Conservation (phyloP, 164 flowering plant species). For the Nymphaea thermarum region DNA sequence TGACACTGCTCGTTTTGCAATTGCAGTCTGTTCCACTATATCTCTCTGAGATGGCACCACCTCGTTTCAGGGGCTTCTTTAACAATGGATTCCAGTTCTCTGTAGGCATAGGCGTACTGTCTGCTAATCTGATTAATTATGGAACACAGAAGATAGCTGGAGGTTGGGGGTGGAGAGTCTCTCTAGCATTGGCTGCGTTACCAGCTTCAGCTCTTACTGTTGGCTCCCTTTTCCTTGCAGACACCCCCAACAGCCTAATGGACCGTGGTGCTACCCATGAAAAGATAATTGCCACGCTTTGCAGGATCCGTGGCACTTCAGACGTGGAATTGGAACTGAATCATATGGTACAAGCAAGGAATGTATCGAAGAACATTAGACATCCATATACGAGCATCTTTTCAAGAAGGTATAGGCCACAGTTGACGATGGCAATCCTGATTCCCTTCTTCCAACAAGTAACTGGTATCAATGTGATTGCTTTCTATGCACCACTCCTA, state of each 20-base stretch:
- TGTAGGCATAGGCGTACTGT: constrained; percentile 29
- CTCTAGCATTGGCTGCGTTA: constrained; percentile 18
- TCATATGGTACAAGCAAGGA: constrained; percentile 20
- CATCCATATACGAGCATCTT: constrained; percentile 9
- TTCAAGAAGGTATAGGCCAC: constrained; percentile 13
- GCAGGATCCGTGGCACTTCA: constrained; percentile 35
- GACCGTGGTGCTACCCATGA: constrained; percentile 8
- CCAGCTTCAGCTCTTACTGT: constrained; percentile 17
- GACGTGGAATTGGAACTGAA: constrained; percentile 45
- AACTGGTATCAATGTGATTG: constrained; percentile 21
- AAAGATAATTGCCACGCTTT: constrained; percentile 11
- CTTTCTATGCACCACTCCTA: constrained; percentile 18
- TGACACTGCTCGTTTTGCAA: background rate
- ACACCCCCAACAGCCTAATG: constrained; percentile 23
- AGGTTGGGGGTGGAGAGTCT: constrained; percentile 23
- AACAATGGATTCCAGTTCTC: constrained; percentile 51
- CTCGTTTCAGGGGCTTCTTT: constrained; percentile 34
- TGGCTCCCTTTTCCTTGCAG: constrained; percentile 20
- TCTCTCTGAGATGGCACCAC: constrained; percentile 67
- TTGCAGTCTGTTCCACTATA: constrained; percentile 63
- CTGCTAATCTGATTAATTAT: constrained; percentile 19
- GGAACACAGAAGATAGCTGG: constrained; percentile 18
- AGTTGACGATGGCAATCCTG: constrained; percentile 15
- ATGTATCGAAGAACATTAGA: constrained; percentile 3
- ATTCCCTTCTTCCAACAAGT: constrained; percentile 23